These are phyloP conservation scores for Dichotomocladium elegans DNA, from an alignment of 371 early-diverging fungal genomes.

Conservation along the genomic window DNA sequence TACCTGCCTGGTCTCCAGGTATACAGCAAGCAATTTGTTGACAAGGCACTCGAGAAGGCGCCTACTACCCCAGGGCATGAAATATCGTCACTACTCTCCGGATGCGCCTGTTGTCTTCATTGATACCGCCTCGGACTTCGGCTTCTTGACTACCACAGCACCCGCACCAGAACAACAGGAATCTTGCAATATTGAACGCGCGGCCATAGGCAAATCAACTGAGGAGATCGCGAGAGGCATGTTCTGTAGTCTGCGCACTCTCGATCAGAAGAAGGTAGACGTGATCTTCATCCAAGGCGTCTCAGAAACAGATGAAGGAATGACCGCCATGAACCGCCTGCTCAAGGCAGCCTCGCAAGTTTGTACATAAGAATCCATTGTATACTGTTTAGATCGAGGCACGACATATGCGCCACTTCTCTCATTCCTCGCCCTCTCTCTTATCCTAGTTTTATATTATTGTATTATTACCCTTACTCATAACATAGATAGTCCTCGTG, in stretches of 20 bases:
- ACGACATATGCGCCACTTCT: no score
- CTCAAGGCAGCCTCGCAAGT: conserved; percentile 78
- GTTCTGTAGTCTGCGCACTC: conserved; percentile 77
- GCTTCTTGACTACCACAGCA: conserved; percentile 25
- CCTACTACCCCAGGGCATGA: conserved; percentile 99
- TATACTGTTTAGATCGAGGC: not conserved
- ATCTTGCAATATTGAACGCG: conserved; percentile 14
- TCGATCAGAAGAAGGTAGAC: conserved; percentile 76
- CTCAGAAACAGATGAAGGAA: conserved; percentile 75
- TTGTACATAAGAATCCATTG: not conserved
- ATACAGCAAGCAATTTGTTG: conserved; percentile 77
- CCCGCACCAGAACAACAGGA: no score
- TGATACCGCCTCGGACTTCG: conserved; percentile 23
- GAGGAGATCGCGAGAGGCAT: conserved; percentile 76
- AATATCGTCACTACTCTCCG: conserved; percentile 99
- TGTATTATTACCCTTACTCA: no score
- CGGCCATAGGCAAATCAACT: conserved; percentile 39
- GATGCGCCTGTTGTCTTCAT: conserved; percentile 81
- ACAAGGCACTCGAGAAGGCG: conserved; percentile 62
- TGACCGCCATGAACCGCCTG: conserved; percentile 98
- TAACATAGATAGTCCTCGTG: no score
- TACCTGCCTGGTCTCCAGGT: conserved; percentile 59
- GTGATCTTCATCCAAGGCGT: conserved; percentile 91
- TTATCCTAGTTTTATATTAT: no score
- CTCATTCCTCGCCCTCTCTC: no score